Percentiles rank a stretch among this genome's conserved stretches.
Conservation (phyloP, 371 early-diverging fungal genomes). For the Massospora cicadina region DNA sequence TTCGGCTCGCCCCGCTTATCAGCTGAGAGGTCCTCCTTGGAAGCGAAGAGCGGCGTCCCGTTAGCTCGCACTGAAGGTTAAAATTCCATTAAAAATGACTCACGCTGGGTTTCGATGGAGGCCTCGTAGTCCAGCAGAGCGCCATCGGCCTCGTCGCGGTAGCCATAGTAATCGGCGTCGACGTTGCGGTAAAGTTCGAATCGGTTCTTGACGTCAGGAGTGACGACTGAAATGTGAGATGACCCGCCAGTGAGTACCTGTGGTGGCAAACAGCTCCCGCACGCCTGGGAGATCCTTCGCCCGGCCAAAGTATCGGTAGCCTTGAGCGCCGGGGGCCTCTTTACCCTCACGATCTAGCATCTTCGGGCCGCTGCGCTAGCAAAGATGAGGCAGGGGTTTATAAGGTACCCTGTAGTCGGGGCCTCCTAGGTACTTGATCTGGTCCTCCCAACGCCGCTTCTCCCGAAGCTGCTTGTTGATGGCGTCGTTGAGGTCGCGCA, state of each 20-base stretch:
- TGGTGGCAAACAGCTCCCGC: conserved; percentile 70
- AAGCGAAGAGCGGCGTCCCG: neutral
- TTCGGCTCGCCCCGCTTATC: neutral
- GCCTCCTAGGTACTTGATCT: conserved; percentile 86
- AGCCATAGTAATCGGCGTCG: conserved; percentile 92
- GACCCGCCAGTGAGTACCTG: conserved; percentile 16
- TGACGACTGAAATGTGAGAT: neutral
- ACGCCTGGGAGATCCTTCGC: conserved; percentile 91
- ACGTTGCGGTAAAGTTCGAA: conserved; percentile 58
- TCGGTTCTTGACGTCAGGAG: conserved; percentile 22
- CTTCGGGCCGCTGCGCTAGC: conserved; percentile 48
- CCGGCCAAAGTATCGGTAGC: conserved; percentile 95
- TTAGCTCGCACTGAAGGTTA: neutral
- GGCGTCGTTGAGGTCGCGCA: conserved; percentile 87
- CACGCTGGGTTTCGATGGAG: neutral
- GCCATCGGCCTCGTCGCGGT: conserved; percentile 84
- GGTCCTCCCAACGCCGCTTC: conserved; percentile 81
- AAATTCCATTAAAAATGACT: neutral
- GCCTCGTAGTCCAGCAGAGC: conserved; percentile 57
- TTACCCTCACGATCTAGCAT: conserved; percentile 71
- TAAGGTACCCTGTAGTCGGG: conserved; percentile 64
- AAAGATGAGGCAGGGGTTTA: conserved; percentile 2
- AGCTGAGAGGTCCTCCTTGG: neutral
- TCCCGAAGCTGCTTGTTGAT: conserved; percentile 86
- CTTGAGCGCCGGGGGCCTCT: conserved; percentile 77